Evolutionary conservation across 2,329 filamentous ascomycete genomes (phyloP).

Genomic region (Metarhizium sp.): DNA sequence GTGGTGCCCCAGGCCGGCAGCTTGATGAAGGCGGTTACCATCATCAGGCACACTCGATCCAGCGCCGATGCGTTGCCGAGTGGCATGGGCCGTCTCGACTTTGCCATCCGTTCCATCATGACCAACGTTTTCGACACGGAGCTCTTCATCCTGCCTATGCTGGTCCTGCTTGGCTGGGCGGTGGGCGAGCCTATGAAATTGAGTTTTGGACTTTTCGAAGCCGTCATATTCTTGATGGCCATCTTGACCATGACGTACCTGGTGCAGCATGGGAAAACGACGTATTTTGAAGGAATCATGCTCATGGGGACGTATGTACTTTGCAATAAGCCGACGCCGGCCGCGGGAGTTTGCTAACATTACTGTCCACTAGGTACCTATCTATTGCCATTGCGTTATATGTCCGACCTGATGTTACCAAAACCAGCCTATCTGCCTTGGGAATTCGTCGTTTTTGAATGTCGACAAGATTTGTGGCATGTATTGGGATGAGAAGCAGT

Average conservation of each 20-base stretch:
- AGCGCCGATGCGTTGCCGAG: background rate
- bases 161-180: conserved; percentile 4
- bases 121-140: conserved; percentile 6
- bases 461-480: background rate
- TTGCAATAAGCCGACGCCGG: background rate
- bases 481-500: background rate
- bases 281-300: conserved; percentile 11
- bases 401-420: conserved; percentile 7
- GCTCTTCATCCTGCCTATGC: conserved; percentile 5
- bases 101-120: conserved; percentile 6
- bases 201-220: conserved; percentile 8
- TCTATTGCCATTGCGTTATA: conserved; percentile 9
- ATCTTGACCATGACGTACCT: conserved; percentile 10
- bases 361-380: conserved; percentile 4
- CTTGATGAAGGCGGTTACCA: conserved; percentile 3
- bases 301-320: conserved; percentile 11
- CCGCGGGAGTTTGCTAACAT: background rate
- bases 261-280: conserved; percentile 10
- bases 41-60: conserved; percentile 1
- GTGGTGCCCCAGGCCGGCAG: conserved; percentile 4
- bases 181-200: conserved; percentile 7
- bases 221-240: conserved; percentile 8
- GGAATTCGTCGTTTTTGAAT: background rate
- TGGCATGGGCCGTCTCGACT: conserved; percentile 4
- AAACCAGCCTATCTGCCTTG: background rate